Evolutionary conservation across 768 basidiomycete species (phyloP).

Genomic region (Lactifluus echinatus): DNA sequence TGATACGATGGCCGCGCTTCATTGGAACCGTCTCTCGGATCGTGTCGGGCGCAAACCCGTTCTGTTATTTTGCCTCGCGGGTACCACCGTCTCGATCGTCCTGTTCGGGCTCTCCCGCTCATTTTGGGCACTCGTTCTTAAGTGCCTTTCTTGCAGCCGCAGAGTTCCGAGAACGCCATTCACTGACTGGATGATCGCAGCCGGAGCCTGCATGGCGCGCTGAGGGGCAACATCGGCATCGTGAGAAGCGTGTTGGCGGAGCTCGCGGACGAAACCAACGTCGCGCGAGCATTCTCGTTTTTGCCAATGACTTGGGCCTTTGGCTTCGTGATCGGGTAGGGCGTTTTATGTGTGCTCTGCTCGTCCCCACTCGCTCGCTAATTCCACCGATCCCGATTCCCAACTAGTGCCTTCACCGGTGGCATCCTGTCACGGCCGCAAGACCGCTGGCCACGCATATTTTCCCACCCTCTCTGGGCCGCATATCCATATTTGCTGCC

Average conservation of each 20-base stretch:
- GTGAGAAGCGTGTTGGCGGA: slow-evolving; percentile 25
- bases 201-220: slow-evolving; percentile 25
- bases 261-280: slow-evolving; percentile 51
- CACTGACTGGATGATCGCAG: slow-evolving; percentile 44
- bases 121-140: slow-evolving; percentile 23
- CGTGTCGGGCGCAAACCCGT: slow-evolving; percentile 37
- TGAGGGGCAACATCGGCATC: slow-evolving; percentile 33
- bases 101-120: slow-evolving; percentile 32
- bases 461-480: no score
- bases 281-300: slow-evolving; percentile 33
- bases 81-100: slow-evolving; percentile 25
- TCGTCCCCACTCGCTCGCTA: neutral
- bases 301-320: slow-evolving; percentile 24
- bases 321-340: slow-evolving; percentile 15
- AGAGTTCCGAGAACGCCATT: neutral
- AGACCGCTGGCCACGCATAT: no score
- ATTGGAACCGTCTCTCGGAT: slow-evolving; percentile 41
- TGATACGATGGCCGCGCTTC: slow-evolving; percentile 36
- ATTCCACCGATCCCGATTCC: no score
- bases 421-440: no score
- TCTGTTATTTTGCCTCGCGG: slow-evolving; percentile 28
- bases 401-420: no score
- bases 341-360: no score
- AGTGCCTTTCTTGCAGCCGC: neutral
- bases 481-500: no score